A percentile compares a stretch with the other conserved stretches of the same genome.
phyloP scores from a whole-genome alignment of 345 rosid species.

The Eucalyptus camaldulensis region DNA sequence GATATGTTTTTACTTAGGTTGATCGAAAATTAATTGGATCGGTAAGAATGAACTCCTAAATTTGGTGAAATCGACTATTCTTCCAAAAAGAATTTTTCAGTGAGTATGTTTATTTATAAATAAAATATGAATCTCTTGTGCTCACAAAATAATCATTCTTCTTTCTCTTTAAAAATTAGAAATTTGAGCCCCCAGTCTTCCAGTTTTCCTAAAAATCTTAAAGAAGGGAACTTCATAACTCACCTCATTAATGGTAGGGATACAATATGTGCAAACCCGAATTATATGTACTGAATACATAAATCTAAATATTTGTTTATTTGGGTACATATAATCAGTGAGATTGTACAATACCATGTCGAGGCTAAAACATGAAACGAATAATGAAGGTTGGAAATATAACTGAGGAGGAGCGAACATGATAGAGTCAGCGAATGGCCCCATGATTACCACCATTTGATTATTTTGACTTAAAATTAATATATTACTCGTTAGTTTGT shows the following conservation, averaged over 20 bases:
- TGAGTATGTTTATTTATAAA: no score
- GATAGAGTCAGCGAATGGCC: not conserved
- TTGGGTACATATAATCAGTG: no score
- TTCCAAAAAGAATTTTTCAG: not conserved
- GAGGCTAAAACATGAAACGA: no score
- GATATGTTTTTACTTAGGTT: not conserved
- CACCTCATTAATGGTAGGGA: not conserved
- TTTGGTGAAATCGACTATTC: not conserved
- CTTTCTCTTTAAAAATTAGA: not conserved
- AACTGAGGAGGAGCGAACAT: no score
- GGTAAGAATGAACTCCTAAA: not conserved
- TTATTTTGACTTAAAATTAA: not conserved
- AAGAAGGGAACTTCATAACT: not conserved
- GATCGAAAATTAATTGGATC: not conserved
- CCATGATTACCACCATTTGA: no score
- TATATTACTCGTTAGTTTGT: no score
- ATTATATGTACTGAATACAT: not conserved
- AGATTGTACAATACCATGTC: no score
- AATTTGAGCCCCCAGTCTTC: not conserved
- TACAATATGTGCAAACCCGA: not conserved
- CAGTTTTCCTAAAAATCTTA: not conserved
- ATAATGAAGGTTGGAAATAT: no score
- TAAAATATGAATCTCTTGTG: not conserved
- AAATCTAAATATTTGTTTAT: no score
- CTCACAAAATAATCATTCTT: not conserved